Evolutionary conservation across 2,329 filamentous ascomycete genomes (phyloP), one percentile per base, ranked within the genome.

Genomic region (Arthrobotrys sphaeroides): DNA sequence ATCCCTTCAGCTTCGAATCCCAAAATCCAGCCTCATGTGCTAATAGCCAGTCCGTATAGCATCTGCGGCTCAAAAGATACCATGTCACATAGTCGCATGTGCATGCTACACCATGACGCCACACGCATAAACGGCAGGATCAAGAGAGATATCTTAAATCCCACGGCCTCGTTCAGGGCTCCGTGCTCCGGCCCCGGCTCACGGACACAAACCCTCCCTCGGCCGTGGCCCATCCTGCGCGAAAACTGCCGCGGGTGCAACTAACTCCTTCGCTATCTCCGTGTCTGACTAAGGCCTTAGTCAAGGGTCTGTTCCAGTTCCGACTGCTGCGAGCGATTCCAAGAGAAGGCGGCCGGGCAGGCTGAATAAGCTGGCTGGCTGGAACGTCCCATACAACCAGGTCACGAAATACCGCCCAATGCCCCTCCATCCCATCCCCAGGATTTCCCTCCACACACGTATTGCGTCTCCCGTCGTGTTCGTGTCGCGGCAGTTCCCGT

Each of bases 281-380:
- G 62, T 1, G 22, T 62, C 43, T 74, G 53, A 74, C 61, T 74
- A 67, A 74, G 60, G 5, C 42, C 70, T 74, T 74, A 74, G 72
- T 69, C 72, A 75, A 60, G 47, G 43, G 26, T 16, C 36, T 31
- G 5, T 62, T 22, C 70, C 55, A 60, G 72, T 75, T 75, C 72
- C 72, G 72, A 75, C 72, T 64, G n/a, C n/a, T n/a, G 72, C 72
- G 64, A 67, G 70, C 42, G 36, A 40, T 4, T n/a, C 5, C n/a
- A 36, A 31, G 36, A 28, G 6, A 42, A 28, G 31, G 36, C 55
- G 43, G 36, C 24, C 38, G 43, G 22, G 67, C 40, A 62, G 64
- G 72, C 72, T 75, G 72, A 75, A 68, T 75, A 75, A 75, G 72
- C 72, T 26, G 43, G 43, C 40, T 40, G 57, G 57, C 72, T 28